phyloP scores from a whole-genome alignment of 768 basidiomycete genomes.

The Leccinum uliginosum region DNA sequence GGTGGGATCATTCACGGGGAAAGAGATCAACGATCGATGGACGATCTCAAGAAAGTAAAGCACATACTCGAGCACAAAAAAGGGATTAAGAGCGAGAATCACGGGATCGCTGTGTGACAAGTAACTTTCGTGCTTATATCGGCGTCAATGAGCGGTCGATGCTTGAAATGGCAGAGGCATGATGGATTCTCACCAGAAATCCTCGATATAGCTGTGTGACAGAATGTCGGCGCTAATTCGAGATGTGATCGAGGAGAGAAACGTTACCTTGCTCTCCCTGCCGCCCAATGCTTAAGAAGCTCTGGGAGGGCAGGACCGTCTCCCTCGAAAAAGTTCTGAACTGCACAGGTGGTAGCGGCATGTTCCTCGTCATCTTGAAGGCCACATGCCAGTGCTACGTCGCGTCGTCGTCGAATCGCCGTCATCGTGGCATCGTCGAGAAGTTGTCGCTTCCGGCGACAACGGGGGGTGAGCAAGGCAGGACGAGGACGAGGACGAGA shows the following conservation, averaged over 20 bases:
- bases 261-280: slow-evolving; percentile 61
- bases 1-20: slow-evolving; percentile 79
- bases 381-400: no score
- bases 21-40: background rate
- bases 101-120: slow-evolving; percentile 87
- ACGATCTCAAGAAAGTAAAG: background rate
- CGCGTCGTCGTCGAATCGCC: no score
- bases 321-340: slow-evolving; percentile 69
- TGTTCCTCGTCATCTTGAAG: slow-evolving; percentile 85
- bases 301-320: slow-evolving; percentile 84
- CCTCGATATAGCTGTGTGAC: slow-evolving; percentile 81
- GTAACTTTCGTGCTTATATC: slow-evolving; percentile 78
- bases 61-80: slow-evolving; percentile 92
- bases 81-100: slow-evolving; percentile 92
- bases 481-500: no score
- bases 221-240: background rate
- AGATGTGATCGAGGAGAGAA: background rate
- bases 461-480: no score
- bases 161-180: slow-evolving; percentile 3
- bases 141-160: background rate
- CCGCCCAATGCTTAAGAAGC: slow-evolving; percentile 72
- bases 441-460: no score
- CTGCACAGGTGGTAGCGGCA: slow-evolving; percentile 64
- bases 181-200: slow-evolving; percentile 71
- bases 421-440: no score